phyloP scores from a whole-genome alignment of 169 alveolate genomes.

The Plasmodium sp. region DNA sequence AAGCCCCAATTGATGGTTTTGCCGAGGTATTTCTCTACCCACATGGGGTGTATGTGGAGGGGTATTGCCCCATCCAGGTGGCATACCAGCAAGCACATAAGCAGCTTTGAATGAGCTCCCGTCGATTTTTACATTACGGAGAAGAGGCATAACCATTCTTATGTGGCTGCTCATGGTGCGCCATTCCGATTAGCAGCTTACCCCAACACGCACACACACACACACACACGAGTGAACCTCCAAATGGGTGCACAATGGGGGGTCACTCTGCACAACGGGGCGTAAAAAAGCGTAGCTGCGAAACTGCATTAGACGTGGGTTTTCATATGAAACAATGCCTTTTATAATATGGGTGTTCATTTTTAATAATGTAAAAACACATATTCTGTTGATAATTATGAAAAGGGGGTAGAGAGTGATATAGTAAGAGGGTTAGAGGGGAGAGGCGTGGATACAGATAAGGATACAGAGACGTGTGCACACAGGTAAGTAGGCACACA shows the following conservation, averaged over 20 bases:
- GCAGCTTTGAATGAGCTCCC: neutral
- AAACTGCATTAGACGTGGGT: neutral
- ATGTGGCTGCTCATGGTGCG: neutral
- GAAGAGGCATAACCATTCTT: neutral
- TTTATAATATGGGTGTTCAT: neutral
- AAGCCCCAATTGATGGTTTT: neutral
- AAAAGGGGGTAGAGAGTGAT: neutral
- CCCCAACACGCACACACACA: neutral
- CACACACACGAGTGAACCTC: neutral
- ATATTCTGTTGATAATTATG: neutral
- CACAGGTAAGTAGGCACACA: neutral
- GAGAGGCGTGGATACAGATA: neutral
- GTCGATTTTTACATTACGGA: neutral
- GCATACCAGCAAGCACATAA: neutral
- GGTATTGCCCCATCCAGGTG: neutral
- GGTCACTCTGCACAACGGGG: neutral
- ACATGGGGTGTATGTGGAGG: neutral
- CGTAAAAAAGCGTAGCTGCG: neutral
- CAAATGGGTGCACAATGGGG: neutral
- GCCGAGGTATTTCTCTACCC: neutral
- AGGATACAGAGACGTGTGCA: neutral
- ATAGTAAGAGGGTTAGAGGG: too few relatives aligned
- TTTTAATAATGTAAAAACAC: neutral
- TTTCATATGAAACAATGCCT: neutral
- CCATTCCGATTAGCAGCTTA: neutral